phyloP scores from a whole-genome alignment of 352 stramenopile species.

The Globisporangium lucens region DNA sequence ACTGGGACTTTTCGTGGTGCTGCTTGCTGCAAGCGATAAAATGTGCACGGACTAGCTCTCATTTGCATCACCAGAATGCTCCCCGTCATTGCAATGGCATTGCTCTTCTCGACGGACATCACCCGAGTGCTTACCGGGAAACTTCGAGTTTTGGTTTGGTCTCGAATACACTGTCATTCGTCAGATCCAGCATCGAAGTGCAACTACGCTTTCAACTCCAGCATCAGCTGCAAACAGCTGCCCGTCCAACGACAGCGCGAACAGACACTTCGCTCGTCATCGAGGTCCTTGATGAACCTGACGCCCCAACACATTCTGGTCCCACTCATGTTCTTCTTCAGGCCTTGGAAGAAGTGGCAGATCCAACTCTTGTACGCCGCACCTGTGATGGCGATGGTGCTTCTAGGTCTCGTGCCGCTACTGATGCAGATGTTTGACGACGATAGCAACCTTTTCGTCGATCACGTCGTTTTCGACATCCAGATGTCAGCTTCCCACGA shows the following conservation, averaged over 20 bases:
- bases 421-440: background rate
- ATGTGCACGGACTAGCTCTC: background rate
- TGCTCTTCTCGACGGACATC: background rate
- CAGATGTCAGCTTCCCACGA: background rate
- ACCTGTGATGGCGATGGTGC: background rate
- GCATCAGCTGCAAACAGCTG: background rate
- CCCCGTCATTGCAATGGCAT: background rate
- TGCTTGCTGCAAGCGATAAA: background rate
- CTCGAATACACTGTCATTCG: background rate
- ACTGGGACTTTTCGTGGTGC: background rate
- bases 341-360: background rate
- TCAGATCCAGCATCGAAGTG: background rate
- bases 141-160: slow-evolving; percentile 2
- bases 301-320: background rate
- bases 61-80: background rate
- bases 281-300: background rate
- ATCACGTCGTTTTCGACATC: background rate
- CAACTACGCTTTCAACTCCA: background rate
- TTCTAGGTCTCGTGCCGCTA: slow-evolving; percentile 3
- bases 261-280: background rate
- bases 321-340: background rate
- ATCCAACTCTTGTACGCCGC: background rate
- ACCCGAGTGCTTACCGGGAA: background rate
- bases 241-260: background rate
- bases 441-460: background rate